Evolutionary conservation across 805 yeast genomes (phyloP), one percentile per base, ranked within the genome.

Genomic region (Kregervanrija fluxuum): DNA sequence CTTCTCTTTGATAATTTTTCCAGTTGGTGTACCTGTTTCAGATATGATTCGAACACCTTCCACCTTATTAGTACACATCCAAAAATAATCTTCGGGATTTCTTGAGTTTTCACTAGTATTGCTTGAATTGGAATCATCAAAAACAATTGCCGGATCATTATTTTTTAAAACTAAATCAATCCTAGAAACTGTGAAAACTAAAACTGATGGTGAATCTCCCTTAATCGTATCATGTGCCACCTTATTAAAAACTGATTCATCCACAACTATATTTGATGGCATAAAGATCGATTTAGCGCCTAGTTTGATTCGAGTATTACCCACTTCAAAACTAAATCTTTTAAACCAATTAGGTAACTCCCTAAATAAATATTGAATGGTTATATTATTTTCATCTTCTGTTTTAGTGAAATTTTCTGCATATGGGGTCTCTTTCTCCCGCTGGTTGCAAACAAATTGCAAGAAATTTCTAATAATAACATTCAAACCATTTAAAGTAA

Each of bases 331-430:
- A 13, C 52, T 56, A 6, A 61, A 12, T 6, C 49, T 53, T 34
- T 59, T 59, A 22, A 71, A 59, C 60, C 66, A 62, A 1, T 37
- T 30, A 3, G 74, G 74, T 15, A 69, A 43, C 6, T 60, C 53
- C 11, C 48, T 43, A 55, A 70, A 52, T 45, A 50, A 5, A 50
- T 39, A 2, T 35, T 50, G 37, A 43, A 54, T n/a, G n/a, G n/a
- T 6, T 8, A 4, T 8, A 51, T 57, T 33, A 5, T 31, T 8
- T 15, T 32, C 15, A 9, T 14, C 22, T 9, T 14, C 36, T n/a
- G 11, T 13, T 13, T 22, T 13, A n/a, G 33, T 16, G 3, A 22
- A 15, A 12, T 39, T 30, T 11, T 33, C 13, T 33, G 22, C 38
- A 13, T 12, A 4, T 17, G 5, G 11, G 8, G 11, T 14, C 2